Base-by-base conservation (phyloP, 768 basidiomycete species). In the Mycena vitilis region DNA sequence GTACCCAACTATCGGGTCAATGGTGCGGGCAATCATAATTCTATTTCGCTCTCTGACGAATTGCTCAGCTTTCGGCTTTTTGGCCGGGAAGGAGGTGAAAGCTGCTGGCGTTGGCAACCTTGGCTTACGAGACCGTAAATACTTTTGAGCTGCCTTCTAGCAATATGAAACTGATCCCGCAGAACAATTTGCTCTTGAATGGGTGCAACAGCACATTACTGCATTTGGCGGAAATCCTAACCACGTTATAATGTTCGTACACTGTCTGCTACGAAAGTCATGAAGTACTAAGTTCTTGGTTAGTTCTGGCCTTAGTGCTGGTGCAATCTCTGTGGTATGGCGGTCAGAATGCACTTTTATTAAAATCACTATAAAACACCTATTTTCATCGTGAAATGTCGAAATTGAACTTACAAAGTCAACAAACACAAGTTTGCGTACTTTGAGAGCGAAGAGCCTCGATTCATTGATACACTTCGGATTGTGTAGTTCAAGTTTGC, bases 51-150 rank as follows among this genome's bases (percentile, higher is more conserved):
- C 49, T 51, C 30, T 25, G 49, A 51, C 30, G 25, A 15, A 51
- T 25, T 51, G 11, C 30, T 51, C 25, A 63, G 62, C 62, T 34
- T 63, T 54, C 30, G 62, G 62, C n/a, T 63, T 63, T 34, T 30
- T 63, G 18, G 52, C 25, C 20, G 44, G 62, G 23, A 44, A 63
- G 23, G 62, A 63, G n/a, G 62, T 45, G 8, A 42, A 36, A 18
- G 52, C 52, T 9, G 62, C 53, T 5, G 62, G 62, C 47, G 20
- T 60, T 36, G 47, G 47, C 18, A 60, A 60, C n/a, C 45, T 60
- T 38, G 59, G 59, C 16, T 36, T 60, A 22, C 59, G 25, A 18
- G 59, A 60, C 23, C 59, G 59, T 60, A 11, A 12, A 42, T 51
- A 25, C 49, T 51, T 25, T 23, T 51, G 13, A 23, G 25, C 30